phyloP scores from a whole-genome alignment of 1,139 yeast species.

The Maudiozyma humilis region DNA sequence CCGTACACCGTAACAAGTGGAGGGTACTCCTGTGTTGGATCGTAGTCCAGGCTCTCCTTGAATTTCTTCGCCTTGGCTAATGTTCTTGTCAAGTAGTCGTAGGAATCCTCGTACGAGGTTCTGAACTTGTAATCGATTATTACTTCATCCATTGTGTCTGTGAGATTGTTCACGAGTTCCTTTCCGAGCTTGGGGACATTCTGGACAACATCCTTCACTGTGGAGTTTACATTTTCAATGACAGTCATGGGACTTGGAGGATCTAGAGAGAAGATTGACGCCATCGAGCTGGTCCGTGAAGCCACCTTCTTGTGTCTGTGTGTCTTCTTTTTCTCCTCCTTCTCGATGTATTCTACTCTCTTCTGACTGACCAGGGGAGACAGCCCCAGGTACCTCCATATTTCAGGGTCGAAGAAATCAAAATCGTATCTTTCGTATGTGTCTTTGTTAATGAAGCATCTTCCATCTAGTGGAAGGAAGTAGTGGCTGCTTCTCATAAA shows the following conservation, averaged over 20 bases:
- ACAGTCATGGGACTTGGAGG: constrained; percentile 3
- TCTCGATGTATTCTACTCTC: constrained; percentile 20
- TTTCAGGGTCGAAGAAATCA: constrained; percentile 71
- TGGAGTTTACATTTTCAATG: constrained; percentile 5
- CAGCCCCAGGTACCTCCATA: constrained; percentile 69
- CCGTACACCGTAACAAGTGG: constrained; percentile 80
- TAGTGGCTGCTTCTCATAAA: constrained; percentile 79
- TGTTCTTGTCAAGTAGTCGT: constrained; percentile 54
- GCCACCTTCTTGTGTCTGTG: background rate
- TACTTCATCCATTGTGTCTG: constrained; percentile 8
- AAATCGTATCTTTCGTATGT: constrained; percentile 53
- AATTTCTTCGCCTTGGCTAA: constrained; percentile 53
- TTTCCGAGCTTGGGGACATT: constrained; percentile 11
- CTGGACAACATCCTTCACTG: constrained; percentile 10
- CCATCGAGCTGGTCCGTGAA: background rate
- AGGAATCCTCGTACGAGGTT: constrained; percentile 51
- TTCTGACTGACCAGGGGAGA: constrained; percentile 62
- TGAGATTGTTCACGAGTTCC: constrained; percentile 8
- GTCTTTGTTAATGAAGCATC: constrained; percentile 56
- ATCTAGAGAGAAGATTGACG: constrained; percentile 2
- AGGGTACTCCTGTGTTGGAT: constrained; percentile 51
- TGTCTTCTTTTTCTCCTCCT: constrained; percentile 4
- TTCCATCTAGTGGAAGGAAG: constrained; percentile 68
- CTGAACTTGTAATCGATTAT: constrained; percentile 17
- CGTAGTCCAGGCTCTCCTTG: constrained; percentile 48